Conservation (phyloP, 2,329 filamentous ascomycete species). For the Curvularia sp. region DNA sequence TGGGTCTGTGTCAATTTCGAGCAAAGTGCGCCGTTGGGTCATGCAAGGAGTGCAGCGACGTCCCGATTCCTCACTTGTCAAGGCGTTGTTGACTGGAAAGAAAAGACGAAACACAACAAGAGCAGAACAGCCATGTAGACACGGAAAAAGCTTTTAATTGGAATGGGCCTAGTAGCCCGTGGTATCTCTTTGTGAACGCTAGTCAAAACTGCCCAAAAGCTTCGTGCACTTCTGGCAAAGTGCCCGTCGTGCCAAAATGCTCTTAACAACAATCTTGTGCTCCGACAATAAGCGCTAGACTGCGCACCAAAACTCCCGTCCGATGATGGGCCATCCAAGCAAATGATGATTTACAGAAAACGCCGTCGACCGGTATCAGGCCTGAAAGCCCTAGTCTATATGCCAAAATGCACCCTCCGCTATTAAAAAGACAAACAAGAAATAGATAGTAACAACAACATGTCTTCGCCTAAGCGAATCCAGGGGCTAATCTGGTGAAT, state of each 20-base stretch:
- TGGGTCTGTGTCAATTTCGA: slow-evolving; percentile 26
- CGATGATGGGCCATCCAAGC: slow-evolving; percentile 28
- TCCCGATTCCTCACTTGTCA: not conserved
- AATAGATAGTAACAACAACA: slow-evolving; percentile 12
- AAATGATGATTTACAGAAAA: slow-evolving; percentile 34
- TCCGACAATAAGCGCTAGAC: slow-evolving; percentile 22
- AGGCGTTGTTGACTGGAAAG: not conserved
- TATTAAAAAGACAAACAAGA: slow-evolving; percentile 39
- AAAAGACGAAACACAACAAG: slow-evolving; percentile 8
- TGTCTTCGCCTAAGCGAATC: slow-evolving; percentile 4
- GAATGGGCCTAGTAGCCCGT: slow-evolving; percentile 33
- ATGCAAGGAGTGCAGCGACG: slow-evolving; percentile 16
- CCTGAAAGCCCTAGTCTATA: slow-evolving; percentile 36
- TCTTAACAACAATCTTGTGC: slow-evolving; percentile 21
- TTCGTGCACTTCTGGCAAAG: slow-evolving; percentile 43
- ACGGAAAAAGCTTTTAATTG: slow-evolving; percentile 27
- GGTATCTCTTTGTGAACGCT: slow-evolving; percentile 37
- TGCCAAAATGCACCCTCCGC: slow-evolving; percentile 46
- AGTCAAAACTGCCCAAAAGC: slow-evolving; percentile 22
- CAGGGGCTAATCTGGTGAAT: not conserved
- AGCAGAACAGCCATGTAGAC: slow-evolving; percentile 13
- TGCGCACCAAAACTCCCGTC: slow-evolving; percentile 30
- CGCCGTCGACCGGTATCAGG: slow-evolving; percentile 33
- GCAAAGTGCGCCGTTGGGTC: slow-evolving; percentile 6
- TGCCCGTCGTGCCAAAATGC: slow-evolving; percentile 35